A percentile compares a stretch with the other conserved stretches of the same genome.
These are phyloP conservation scores for Albifimbria verrucaria DNA, from an alignment of 2,329 filamentous ascomycete genomes.

Conservation along the genomic window DNA sequence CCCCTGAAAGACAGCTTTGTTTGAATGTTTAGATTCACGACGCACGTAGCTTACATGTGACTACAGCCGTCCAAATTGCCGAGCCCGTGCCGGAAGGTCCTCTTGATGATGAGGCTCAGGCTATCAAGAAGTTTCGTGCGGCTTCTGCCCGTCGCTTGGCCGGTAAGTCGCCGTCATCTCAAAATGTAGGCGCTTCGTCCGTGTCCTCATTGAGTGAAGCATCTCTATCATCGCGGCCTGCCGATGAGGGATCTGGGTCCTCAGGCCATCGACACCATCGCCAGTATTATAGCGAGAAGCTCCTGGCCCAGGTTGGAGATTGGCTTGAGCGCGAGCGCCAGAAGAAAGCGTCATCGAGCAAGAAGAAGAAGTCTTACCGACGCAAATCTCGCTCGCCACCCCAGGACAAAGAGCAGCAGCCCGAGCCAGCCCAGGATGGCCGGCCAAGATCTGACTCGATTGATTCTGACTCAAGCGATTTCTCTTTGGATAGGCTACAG, in stretches of 20 bases:
- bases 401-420: slow-evolving; percentile 20
- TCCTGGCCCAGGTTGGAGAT: slow-evolving; percentile 72
- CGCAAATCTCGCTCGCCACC: slow-evolving; percentile 39
- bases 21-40: background rate
- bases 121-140: slow-evolving; percentile 28
- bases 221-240: slow-evolving; percentile 21
- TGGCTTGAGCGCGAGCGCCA: slow-evolving; percentile 81
- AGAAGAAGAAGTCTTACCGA: slow-evolving; percentile 38
- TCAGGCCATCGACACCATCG: slow-evolving; percentile 25
- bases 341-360: slow-evolving; percentile 46
- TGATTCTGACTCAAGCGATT: slow-evolving; percentile 63
- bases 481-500: slow-evolving; percentile 78
- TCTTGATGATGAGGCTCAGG: slow-evolving; percentile 27
- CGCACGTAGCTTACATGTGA: slow-evolving; percentile 16
- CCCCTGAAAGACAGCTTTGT: background rate
- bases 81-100: slow-evolving; percentile 40
- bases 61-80: slow-evolving; percentile 53
- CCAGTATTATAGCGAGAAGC: slow-evolving; percentile 46
- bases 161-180: slow-evolving; percentile 24
- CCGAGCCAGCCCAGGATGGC: slow-evolving; percentile 5
- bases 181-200: slow-evolving; percentile 34
- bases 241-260: slow-evolving; percentile 22
- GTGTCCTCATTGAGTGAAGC: slow-evolving; percentile 40
- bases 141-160: slow-evolving; percentile 29
- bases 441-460: slow-evolving; percentile 50